These are phyloP conservation scores for Canna indica DNA, from an alignment of 176 grass and related monocot genomes.

Conservation along the genomic window DNA sequence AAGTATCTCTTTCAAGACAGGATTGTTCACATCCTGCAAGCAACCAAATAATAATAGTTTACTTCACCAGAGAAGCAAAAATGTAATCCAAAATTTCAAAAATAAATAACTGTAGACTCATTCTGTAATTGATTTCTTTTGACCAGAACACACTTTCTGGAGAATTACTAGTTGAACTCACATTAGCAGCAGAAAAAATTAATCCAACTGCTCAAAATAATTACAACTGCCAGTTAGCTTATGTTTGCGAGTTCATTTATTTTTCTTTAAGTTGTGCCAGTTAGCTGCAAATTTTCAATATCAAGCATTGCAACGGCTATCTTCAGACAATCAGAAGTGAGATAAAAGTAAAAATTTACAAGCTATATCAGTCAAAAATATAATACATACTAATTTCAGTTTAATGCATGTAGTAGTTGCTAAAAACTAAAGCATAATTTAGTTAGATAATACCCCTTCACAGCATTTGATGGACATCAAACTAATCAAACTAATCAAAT, in stretches of 20 bases:
- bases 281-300: too few relatives aligned
- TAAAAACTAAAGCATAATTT: neutral
- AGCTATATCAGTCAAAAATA: neutral
- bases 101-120: neutral
- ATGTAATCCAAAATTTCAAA: neutral
- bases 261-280: too few relatives aligned
- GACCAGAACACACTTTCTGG: neutral
- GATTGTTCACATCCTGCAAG: conserved; percentile 63
- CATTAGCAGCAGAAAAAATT: neutral
- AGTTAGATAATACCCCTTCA: neutral
- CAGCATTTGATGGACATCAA: neutral
- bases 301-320: neutral
- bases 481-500: neutral
- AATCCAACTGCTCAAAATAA: neutral
- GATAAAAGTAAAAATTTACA: neutral
- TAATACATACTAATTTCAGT: neutral
- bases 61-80: neutral
- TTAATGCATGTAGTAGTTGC: neutral
- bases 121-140: neutral
- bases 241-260: too few relatives aligned
- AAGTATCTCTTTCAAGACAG: conserved; percentile 57
- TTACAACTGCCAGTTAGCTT: neutral
- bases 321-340: neutral
- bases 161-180: neutral
- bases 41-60: conserved; percentile 12